Evolutionary conservation across 1,139 yeast species (phyloP).

Genomic region (Geotrichum australiense): DNA sequence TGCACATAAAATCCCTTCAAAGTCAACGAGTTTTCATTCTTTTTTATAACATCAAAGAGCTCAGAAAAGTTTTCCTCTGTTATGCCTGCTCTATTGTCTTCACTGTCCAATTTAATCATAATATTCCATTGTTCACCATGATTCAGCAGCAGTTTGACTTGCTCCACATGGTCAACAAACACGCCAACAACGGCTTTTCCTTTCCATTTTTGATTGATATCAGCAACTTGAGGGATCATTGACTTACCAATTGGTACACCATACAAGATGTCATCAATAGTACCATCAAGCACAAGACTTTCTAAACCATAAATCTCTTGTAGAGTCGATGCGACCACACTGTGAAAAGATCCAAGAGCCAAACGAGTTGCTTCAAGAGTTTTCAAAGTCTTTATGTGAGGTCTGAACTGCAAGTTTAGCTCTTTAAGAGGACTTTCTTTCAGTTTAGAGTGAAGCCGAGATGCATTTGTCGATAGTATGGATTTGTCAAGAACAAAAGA

Average conservation of each 20-base stretch:
- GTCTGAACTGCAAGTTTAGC: conserved; percentile 41
- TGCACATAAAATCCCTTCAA: conserved; percentile 70
- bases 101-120: conserved; percentile 36
- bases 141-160: conserved; percentile 43
- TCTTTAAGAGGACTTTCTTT: conserved; percentile 13
- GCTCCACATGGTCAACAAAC: conserved; percentile 57
- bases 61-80: conserved; percentile 30
- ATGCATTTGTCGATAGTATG: conserved; percentile 36
- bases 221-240: conserved; percentile 44
- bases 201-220: conserved; percentile 29
- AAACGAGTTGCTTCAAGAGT: conserved; percentile 42
- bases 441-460: conserved; percentile 37
- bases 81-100: conserved; percentile 53
- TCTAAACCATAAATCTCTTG: conserved; percentile 57
- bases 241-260: conserved; percentile 60
- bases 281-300: conserved; percentile 39
- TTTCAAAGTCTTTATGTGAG: conserved; percentile 75
- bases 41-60: conserved; percentile 33
- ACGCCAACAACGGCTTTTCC: conserved; percentile 39
- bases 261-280: conserved; percentile 54
- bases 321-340: conserved; percentile 64
- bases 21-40: conserved; percentile 25
- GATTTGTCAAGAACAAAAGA: conserved; percentile 41
- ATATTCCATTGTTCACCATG: conserved; percentile 36
- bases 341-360: conserved; percentile 42